These are phyloP conservation scores for Rhododendron simsii DNA, from an alignment of 148 eudicot species.

Conservation along the genomic window DNA sequence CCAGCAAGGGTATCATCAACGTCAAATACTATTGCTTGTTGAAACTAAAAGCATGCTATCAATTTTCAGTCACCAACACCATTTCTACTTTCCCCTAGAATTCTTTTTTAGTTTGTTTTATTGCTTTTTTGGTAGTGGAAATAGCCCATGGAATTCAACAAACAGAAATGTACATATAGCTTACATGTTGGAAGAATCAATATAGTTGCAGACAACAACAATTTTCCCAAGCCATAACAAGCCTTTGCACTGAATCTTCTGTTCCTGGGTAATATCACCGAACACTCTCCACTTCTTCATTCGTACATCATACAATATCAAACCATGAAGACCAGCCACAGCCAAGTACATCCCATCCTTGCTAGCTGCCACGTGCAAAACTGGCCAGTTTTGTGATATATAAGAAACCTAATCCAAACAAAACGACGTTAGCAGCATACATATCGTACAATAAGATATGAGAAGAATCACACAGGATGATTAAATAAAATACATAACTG, in stretches of 20 bases:
- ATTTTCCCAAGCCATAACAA: constrained; percentile 96
- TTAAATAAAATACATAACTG: constrained; percentile 62
- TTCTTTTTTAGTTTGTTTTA: neutral
- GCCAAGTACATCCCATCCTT: constrained; percentile 60
- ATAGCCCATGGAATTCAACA: neutral
- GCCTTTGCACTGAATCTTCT: constrained; percentile 94
- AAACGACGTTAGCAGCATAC: constrained; percentile 21
- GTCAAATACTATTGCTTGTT: neutral
- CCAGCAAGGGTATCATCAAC: neutral
- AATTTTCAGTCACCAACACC: neutral
- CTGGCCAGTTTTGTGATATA: constrained; percentile 52
- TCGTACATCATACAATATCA: neutral
- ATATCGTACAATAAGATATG: neutral
- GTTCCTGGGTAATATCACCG: constrained; percentile 96
- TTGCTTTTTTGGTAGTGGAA: neutral
- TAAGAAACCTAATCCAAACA: constrained; percentile 67
- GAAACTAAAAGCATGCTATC: constrained; percentile 2
- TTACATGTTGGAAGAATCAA: constrained; percentile 16
- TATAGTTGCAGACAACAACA: constrained; percentile 91
- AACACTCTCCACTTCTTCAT: constrained; percentile 86
- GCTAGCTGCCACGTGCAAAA: constrained; percentile 58
- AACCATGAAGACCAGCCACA: constrained; percentile 1
- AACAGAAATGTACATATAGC: neutral
- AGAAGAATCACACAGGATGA: constrained; percentile 9
- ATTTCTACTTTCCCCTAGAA: neutral